These are phyloP conservation scores for Boletus rex-veris DNA, from an alignment of 768 basidiomycete species.

Conservation along the genomic window DNA sequence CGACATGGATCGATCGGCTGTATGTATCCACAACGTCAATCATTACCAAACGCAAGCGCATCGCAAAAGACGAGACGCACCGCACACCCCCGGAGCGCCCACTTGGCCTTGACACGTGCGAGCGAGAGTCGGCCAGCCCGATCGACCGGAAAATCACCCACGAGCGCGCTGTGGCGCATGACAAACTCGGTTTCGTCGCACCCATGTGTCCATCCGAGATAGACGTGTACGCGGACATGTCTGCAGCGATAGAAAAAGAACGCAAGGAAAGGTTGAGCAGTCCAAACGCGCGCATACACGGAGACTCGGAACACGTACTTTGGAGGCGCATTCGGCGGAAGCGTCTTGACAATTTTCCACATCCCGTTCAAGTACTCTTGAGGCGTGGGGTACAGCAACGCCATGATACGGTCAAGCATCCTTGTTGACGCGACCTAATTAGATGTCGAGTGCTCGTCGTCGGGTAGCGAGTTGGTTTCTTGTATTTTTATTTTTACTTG, in stretches of 20 bases:
- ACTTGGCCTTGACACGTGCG: constrained; percentile 15
- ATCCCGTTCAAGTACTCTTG: constrained; percentile 22
- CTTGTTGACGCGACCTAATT: too few relatives aligned
- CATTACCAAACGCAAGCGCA: too few relatives aligned
- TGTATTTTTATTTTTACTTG: neutral
- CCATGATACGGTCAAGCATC: constrained; percentile 10
- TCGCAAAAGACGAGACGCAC: neutral
- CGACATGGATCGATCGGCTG: constrained; percentile 24
- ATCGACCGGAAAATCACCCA: constrained; percentile 27
- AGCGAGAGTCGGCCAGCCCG: constrained; percentile 19
- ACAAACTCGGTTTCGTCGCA: constrained; percentile 29
- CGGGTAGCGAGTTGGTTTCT: too few relatives aligned
- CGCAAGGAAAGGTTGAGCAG: too few relatives aligned
- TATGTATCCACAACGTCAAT: too few relatives aligned
- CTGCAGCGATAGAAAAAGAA: neutral
- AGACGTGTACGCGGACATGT: constrained; percentile 33
- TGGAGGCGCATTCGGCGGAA: constrained; percentile 16
- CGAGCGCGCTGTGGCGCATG: constrained; percentile 25
- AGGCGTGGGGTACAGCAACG: constrained; percentile 13
- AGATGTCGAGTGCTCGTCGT: too few relatives aligned
- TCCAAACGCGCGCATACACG: too few relatives aligned
- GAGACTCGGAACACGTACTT: constrained; percentile 7
- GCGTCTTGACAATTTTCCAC: constrained; percentile 21
- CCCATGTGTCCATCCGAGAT: constrained; percentile 27
- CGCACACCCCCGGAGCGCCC: constrained; percentile 25